A percentile compares a stretch with the other conserved stretches of the same genome.
These are phyloP conservation scores for Dioscorea cayenensis DNA, from an alignment of 116 monocot genomes.

Conservation along the genomic window DNA sequence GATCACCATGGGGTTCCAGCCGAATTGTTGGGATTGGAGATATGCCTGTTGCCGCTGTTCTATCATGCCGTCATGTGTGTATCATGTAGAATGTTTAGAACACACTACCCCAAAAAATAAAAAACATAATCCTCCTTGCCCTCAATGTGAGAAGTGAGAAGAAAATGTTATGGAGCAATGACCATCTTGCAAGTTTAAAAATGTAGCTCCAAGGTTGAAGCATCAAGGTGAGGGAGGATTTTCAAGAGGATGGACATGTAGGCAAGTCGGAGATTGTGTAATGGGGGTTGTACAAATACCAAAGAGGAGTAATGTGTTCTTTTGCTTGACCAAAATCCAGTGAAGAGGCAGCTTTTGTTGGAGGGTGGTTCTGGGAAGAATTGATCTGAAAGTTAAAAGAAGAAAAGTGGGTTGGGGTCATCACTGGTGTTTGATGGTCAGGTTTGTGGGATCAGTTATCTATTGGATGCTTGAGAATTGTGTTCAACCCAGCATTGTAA, in stretches of 20 bases:
- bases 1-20: conserved; percentile 57
- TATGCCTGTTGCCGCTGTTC: conserved; percentile 47
- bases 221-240: conserved; percentile 37
- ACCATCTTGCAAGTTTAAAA: conserved; percentile 31
- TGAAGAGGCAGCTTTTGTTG: conserved; percentile 28
- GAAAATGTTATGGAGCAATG: conserved; percentile 29
- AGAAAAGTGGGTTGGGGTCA: conserved; percentile 7
- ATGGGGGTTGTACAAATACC: conserved; percentile 28
- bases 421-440: neutral
- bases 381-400: conserved; percentile 15
- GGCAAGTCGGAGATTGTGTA: conserved; percentile 35
- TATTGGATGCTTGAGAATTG: conserved; percentile 13
- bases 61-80: conserved; percentile 58
- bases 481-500: neutral
- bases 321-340: conserved; percentile 9
- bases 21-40: conserved; percentile 48
- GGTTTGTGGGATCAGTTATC: conserved; percentile 4
- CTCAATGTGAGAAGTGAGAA: conserved; percentile 33
- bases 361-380: conserved; percentile 26
- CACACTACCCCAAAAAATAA: conserved; percentile 27
- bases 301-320: conserved; percentile 11
- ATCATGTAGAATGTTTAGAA: conserved; percentile 65
- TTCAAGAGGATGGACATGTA: conserved; percentile 50
- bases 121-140: conserved; percentile 51
- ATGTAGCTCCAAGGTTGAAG: conserved; percentile 33